A percentile compares a stretch with the other conserved stretches of the same genome.
Conservation (phyloP, 2,329 filamentous ascomycete genomes). For the Aspergillus sp. region DNA sequence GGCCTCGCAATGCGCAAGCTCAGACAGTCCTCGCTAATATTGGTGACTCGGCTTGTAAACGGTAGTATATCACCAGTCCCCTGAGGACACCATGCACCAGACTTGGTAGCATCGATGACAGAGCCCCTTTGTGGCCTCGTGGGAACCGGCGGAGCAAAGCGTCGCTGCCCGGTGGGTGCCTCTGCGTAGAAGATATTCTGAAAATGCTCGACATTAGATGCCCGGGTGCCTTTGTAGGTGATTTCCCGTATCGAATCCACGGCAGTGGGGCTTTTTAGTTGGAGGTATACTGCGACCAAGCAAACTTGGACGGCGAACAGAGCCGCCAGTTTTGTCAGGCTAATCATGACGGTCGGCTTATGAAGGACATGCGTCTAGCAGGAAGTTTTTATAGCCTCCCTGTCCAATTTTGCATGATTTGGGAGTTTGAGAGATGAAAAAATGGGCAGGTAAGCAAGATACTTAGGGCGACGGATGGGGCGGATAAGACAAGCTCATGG, state of each 20-base stretch:
- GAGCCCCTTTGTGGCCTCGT: constrained; percentile 5
- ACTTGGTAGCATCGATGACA: constrained; percentile 17
- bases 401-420: too few species aligned
- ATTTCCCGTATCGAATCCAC: constrained; percentile 4
- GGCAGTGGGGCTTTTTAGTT: too few species aligned
- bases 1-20: constrained; percentile 17
- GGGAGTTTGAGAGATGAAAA: too few species aligned
- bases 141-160: constrained; percentile 17
- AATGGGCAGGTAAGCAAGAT: too few species aligned
- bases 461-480: too few species aligned
- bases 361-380: too few species aligned
- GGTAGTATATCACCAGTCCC: constrained; percentile 19
- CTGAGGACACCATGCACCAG: constrained; percentile 20
- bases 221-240: constrained; percentile 13
- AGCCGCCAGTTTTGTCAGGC: too few species aligned
- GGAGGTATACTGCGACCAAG: too few species aligned
- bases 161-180: constrained; percentile 13
- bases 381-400: too few species aligned
- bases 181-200: constrained; percentile 22
- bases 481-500: too few species aligned
- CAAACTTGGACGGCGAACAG: too few species aligned
- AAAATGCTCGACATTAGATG: constrained; percentile 14
- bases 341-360: too few species aligned
- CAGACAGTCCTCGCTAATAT: constrained; percentile 20
- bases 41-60: constrained; percentile 17